Base-by-base conservation (phyloP, 305 asterid species). In the Solanum chacoense region DNA sequence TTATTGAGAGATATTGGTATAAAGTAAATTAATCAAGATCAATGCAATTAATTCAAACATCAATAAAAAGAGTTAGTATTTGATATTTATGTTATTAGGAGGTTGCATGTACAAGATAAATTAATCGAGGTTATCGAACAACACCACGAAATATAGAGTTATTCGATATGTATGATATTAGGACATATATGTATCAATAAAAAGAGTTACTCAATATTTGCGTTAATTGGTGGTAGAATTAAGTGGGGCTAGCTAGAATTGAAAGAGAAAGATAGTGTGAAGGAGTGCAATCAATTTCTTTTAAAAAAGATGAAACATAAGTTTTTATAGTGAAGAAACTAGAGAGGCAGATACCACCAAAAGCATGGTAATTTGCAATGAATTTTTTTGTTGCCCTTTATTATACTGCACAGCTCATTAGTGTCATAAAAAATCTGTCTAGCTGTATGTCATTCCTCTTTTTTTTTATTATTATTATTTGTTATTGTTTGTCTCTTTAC, bases 331-430 rank as follows among this genome's bases (percentile, higher is more conserved):
- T 73, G 18, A 29, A 73, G 55, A 73, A 40, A 42, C 37, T 87
- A 42, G 74, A 26, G 26, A 87, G 34, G 16, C 50, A 73, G 50
- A 87, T 59, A 18, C 80, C 32, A 59, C 42, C 11, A 45, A 73
- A 73, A 50, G 40, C n/a, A 74, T 74, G 84, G 85, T 87, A 87
- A 50, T 87, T 87, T 67, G 85, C 88, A 42, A 87, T 73, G 74
- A 87, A 87, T 28, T 67, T 67, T 16, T 11, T 11, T 50, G 40
- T 73, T 55, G 85, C 29, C 88, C 88, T 83, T 37, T 31, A 73
- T 40, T 73, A 42, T 42, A 14, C 80, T 50, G 84, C 75, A 87
- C 71, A 87, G 36, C 85, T 87, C 85, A 87, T 75, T 87, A 34
- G 76, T 65, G 14, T 75, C 73, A 42, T 11, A 74, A 50, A 69